Evolutionary conservation across 2,329 filamentous ascomycete genomes (phyloP), one percentile per base, ranked within the genome.

Genomic region (Chaetomium sp.): DNA sequence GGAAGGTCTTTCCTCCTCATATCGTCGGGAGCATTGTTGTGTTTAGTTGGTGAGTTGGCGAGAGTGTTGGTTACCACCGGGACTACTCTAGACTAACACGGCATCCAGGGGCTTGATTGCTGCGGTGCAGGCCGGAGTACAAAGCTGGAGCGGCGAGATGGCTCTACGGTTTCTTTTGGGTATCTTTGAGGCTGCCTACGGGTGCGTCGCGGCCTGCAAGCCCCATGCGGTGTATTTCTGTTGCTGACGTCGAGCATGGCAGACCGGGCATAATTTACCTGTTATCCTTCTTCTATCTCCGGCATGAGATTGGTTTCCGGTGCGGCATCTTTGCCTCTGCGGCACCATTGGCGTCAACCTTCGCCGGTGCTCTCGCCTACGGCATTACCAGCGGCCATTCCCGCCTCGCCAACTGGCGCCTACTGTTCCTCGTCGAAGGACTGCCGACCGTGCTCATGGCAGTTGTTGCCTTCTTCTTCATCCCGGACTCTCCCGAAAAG

Each of bases 271-370:
- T 76, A 1, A 71, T 74, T 0, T 74, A 72, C 46, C 70, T 76
- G 27, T 66, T 77, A 5, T 73, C 70, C 6, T 76, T 77, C 62
- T 77, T 78, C 62, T 78, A 78, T 55, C 67, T 71, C 6, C 65
- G 76, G 5, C 63, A 70, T 14, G 88, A 91, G 64, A 74, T 91
- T 8, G 88, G 87, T 10, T 1, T 88, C 56, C 77, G 88, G 33
- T 86, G 82, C 12, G 87, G 86, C 47, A 49, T 49, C 8, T 88
- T 89, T 68, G 78, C 91, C 54, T 85, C 84, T 0, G 86, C 69
- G 9, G 83, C 84, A 0, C 84, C 85, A 1, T 72, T 88, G 35
- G 85, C 85, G 9, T 87, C 83, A 57, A 82, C 80, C 0, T 87
- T 88, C 63, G 83, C 85, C 0, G 67, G 85, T 2, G 84, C 82